These are phyloP conservation scores for Quercus parvula DNA, from an alignment of 306 rosid species.

Conservation along the genomic window DNA sequence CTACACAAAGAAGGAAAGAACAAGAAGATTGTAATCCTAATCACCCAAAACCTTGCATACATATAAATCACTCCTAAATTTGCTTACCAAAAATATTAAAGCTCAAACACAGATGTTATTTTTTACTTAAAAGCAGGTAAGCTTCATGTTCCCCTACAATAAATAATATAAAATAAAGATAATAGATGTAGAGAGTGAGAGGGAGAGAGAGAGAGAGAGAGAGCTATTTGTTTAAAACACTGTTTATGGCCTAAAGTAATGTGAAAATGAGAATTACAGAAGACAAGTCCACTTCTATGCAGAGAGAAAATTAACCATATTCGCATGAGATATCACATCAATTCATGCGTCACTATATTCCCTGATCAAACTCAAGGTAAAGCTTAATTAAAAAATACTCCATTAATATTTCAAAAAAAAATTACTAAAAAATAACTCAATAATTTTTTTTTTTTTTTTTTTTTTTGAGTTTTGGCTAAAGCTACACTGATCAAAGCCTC, in stretches of 20 bases:
- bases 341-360: constrained; percentile 21
- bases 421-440: background rate
- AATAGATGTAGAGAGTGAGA: background rate
- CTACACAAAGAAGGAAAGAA: background rate
- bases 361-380: constrained; percentile 11
- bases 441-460: background rate
- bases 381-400: background rate
- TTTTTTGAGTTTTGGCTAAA: background rate
- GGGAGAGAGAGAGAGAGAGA: background rate
- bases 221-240: background rate
- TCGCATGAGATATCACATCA: constrained; percentile 35
- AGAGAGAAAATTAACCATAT: constrained; percentile 18
- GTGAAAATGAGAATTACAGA: background rate
- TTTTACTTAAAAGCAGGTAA: background rate
- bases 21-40: background rate
- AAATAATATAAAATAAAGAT: too few species aligned
- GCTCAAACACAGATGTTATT: background rate
- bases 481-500: constrained; percentile 1
- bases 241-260: background rate
- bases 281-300: background rate
- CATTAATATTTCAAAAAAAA: background rate
- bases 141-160: too few species aligned
- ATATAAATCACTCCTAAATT: background rate
- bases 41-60: constrained; percentile 1
- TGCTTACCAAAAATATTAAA: background rate